phyloP scores from a whole-genome alignment of 805 yeast species.

The Wickerhamiella siamensis region DNA sequence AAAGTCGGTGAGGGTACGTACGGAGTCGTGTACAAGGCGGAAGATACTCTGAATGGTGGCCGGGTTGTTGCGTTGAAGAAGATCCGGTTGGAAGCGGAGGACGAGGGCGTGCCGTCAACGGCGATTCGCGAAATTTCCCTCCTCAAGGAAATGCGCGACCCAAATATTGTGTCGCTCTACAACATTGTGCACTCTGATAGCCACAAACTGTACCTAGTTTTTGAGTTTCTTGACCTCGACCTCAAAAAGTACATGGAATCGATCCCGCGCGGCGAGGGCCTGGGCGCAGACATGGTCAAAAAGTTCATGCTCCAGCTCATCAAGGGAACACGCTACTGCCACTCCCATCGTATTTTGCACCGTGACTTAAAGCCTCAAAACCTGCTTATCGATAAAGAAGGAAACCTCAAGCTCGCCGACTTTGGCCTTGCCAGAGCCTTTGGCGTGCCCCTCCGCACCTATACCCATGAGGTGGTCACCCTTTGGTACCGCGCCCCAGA shows the following conservation, averaged over 20 bases:
- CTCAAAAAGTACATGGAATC: slow-evolving; percentile 94
- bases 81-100: slow-evolving; percentile 89
- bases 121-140: slow-evolving; percentile 94
- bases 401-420: slow-evolving; percentile 80
- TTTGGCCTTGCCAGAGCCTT: slow-evolving; percentile 95
- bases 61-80: slow-evolving; percentile 93
- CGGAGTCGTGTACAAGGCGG: slow-evolving; percentile 94
- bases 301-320: slow-evolving; percentile 84
- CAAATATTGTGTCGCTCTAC: slow-evolving; percentile 77
- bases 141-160: slow-evolving; percentile 85
- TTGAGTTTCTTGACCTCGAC: slow-evolving; percentile 87
- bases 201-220: slow-evolving; percentile 82
- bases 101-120: slow-evolving; percentile 97
- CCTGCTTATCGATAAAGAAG: slow-evolving; percentile 85
- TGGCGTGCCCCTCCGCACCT: slow-evolving; percentile 93
- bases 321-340: slow-evolving; percentile 85
- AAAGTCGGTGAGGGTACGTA: slow-evolving; percentile 96
- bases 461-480: slow-evolving; percentile 96
- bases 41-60: slow-evolving; percentile 76
- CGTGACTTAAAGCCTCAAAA: slow-evolving; percentile 96
- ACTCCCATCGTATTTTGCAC: slow-evolving; percentile 84
- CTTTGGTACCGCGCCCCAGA: slow-evolving; percentile 98
- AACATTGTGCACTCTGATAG: slow-evolving; percentile 93
- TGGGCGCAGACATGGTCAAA: slow-evolving; percentile 83
- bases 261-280: slow-evolving; percentile 77